Evolutionary conservation across 2,329 filamentous ascomycete genomes (phyloP).

Genomic region (Bretziella fagacearum): DNA sequence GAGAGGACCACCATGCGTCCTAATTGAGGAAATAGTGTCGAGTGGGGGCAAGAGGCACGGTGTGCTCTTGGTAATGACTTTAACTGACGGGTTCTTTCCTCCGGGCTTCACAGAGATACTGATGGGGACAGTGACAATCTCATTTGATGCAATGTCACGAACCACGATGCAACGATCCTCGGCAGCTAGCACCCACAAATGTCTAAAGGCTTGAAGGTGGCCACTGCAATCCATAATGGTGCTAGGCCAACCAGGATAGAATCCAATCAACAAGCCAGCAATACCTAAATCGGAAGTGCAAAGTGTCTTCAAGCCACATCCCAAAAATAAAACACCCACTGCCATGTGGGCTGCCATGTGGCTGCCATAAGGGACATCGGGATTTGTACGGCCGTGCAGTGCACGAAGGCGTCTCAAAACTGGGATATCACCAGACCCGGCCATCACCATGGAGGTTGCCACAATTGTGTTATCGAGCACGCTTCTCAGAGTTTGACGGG

Average conservation of each 20-base stretch:
- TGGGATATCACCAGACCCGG: conserved; percentile 76
- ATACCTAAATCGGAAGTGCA: conserved; percentile 76
- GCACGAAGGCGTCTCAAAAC: conserved; percentile 73
- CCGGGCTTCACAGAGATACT: no score
- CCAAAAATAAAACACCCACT: conserved; percentile 77
- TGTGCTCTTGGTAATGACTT: no score
- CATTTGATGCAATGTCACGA: conserved; percentile 69
- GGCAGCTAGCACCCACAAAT: conserved; percentile 90
- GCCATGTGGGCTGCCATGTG: conserved; percentile 88
- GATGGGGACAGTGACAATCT: conserved; percentile 60
- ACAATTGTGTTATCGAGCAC: conserved; percentile 80
- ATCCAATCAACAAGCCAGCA: conserved; percentile 70
- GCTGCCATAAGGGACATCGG: conserved; percentile 77
- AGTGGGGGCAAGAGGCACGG: conserved; percentile 49
- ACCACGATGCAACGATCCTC: conserved; percentile 79
- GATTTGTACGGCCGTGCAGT: conserved; percentile 72
- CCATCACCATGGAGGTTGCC: conserved; percentile 78
- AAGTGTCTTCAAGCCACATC: conserved; percentile 82
- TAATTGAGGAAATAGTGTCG: conserved; percentile 41
- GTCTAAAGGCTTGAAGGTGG: conserved; percentile 87
- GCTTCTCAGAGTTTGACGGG: conserved; percentile 68
- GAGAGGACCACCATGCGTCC: conserved; percentile 41
- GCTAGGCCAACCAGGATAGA: conserved; percentile 84
- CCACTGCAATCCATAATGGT: conserved; percentile 85
- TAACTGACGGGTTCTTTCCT: no score